These are phyloP conservation scores for Artemisia princeps DNA, from an alignment of 140 eudicot genomes.

Conservation along the genomic window DNA sequence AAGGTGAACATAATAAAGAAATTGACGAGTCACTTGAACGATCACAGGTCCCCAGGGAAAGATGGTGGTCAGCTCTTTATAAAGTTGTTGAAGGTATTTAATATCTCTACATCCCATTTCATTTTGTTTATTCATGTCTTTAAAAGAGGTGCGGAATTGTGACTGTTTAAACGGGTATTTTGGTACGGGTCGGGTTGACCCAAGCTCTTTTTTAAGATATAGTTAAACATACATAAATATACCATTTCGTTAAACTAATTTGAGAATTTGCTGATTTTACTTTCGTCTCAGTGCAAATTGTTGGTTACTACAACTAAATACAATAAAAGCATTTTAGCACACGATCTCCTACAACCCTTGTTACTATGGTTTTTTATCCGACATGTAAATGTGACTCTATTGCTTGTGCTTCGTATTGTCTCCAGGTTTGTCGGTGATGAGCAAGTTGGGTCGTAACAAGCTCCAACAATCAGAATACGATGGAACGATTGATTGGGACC, in stretches of 20 bases:
- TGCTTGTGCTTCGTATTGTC: not conserved
- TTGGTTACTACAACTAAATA: no score
- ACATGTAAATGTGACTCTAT: not conserved
- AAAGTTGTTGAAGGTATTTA: conserved; percentile 75
- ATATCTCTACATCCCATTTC: conserved; percentile 2
- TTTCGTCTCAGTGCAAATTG: no score
- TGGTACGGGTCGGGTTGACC: conserved; percentile 1
- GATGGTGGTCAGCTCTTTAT: conserved; percentile 95
- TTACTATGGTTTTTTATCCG: no score
- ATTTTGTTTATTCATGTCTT: not conserved
- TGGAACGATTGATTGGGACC: conserved; percentile 52
- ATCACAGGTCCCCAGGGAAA: conserved; percentile 50
- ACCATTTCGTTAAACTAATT: no score
- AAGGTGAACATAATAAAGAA: conserved; percentile 59
- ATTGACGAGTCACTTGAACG: conserved; percentile 66
- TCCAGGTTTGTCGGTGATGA: conserved; percentile 64
- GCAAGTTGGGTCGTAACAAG: conserved; percentile 53
- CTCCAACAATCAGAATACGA: conserved; percentile 36
- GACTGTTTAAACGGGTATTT: not conserved
- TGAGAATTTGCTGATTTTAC: no score
- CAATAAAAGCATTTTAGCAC: no score
- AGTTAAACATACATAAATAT: no score
- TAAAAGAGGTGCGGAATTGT: not conserved
- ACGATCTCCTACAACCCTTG: no score
- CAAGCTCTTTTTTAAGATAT: not conserved